Evolutionary conservation across 208 protist genomes (phyloP).

Genomic region (Endotrypanum monterogeii): DNA sequence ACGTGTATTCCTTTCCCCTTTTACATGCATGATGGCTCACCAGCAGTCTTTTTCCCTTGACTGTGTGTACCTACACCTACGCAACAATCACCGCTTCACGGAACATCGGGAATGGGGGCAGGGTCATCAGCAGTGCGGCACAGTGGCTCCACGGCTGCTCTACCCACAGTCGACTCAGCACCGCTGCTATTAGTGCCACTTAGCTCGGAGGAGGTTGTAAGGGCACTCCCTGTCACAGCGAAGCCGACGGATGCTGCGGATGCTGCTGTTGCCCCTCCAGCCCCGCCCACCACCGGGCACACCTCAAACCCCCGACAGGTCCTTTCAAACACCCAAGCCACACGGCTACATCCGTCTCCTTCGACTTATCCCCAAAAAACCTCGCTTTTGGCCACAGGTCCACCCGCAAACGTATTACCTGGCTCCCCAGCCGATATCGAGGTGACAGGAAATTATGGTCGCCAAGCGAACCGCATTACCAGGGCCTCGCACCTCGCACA

Average conservation of each 20-base stretch:
- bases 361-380: neutral
- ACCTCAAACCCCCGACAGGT: slow-evolving; percentile 29
- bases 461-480: neutral
- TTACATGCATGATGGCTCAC: no score
- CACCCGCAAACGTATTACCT: neutral
- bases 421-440: slow-evolving; percentile 5
- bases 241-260: neutral
- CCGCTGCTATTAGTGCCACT: slow-evolving; percentile 3
- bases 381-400: neutral
- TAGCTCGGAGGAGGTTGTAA: slow-evolving; percentile 10
- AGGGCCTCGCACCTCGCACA: neutral
- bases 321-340: slow-evolving; percentile 6
- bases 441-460: slow-evolving; percentile 7
- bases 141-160: neutral
- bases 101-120: slow-evolving; percentile 4
- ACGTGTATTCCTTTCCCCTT: no score
- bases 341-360: neutral
- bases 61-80: neutral
- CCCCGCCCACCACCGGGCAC: slow-evolving; percentile 15
- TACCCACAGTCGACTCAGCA: neutral
- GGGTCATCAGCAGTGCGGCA: slow-evolving; percentile 4
- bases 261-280: neutral
- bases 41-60: neutral
- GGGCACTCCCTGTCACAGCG: neutral
- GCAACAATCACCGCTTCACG: neutral